These are phyloP conservation scores for Hemileccinum rubropunctum DNA, from an alignment of 768 basidiomycete species.

Conservation along the genomic window DNA sequence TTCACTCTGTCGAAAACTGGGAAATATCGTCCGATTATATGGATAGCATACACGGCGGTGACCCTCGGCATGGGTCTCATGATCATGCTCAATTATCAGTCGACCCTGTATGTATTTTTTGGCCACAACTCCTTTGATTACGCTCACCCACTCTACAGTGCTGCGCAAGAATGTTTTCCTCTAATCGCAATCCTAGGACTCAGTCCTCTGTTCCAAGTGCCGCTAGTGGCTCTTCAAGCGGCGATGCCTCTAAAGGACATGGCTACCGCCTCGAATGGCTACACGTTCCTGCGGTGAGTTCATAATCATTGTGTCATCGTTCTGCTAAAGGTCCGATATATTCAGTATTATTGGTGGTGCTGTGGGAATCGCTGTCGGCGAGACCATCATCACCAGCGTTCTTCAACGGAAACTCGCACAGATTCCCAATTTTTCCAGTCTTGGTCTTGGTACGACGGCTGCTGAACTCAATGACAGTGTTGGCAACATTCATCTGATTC, in stretches of 20 bases:
- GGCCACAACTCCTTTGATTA: background rate
- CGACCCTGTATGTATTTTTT: conserved; percentile 30
- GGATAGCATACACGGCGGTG: conserved; percentile 55
- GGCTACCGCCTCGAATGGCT: conserved; percentile 75
- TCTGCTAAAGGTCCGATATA: conserved; percentile 1
- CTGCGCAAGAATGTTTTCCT: conserved; percentile 60
- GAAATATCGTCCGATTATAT: conserved; percentile 60
- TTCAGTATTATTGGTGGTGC: conserved; percentile 70
- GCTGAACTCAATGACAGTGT: conserved; percentile 47
- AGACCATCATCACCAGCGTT: conserved; percentile 66
- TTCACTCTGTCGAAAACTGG: conserved; percentile 55
- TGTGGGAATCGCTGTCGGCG: conserved; percentile 69
- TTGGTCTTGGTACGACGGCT: conserved; percentile 37
- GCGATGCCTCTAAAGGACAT: conserved; percentile 87
- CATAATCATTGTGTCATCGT: background rate
- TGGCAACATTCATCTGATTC: conserved; percentile 36
- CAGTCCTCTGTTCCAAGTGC: conserved; percentile 65
- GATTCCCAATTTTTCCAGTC: conserved; percentile 31
- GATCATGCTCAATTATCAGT: conserved; percentile 61
- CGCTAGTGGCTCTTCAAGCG: conserved; percentile 74
- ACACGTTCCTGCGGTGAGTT: conserved; percentile 65
- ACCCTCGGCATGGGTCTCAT: conserved; percentile 71
- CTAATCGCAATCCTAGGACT: conserved; percentile 62
- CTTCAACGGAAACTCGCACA: conserved; percentile 32
- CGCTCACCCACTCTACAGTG: conserved; percentile 37